These are phyloP conservation scores for Eucalyptus paniculata DNA, from an alignment of 345 rosid genomes.

Conservation along the genomic window DNA sequence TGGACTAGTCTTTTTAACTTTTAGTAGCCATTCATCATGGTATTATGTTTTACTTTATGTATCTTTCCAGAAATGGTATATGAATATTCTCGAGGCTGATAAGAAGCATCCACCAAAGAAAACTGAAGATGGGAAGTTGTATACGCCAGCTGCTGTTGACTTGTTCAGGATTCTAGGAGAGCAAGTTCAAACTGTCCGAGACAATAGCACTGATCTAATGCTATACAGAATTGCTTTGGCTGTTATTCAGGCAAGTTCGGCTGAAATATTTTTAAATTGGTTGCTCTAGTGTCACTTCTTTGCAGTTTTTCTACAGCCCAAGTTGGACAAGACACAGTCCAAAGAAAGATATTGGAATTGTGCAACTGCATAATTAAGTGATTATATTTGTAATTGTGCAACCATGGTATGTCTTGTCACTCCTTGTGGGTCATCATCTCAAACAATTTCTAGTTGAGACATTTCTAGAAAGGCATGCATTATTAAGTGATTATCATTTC, in stretches of 20 bases:
- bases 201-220: slow-evolving; percentile 96
- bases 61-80: slow-evolving; percentile 80
- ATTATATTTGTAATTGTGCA: background rate
- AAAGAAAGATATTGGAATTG: background rate
- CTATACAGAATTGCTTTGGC: slow-evolving; percentile 92
- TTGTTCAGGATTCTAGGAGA: slow-evolving; percentile 97
- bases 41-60: background rate
- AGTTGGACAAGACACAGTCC: background rate
- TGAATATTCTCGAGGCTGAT: slow-evolving; percentile 93
- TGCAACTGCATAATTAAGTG: background rate
- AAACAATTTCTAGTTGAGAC: background rate
- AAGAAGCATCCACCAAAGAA: slow-evolving; percentile 97
- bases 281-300: background rate
- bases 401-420: background rate
- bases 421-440: background rate
- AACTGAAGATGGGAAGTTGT: slow-evolving; percentile 97
- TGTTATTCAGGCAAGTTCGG: slow-evolving; percentile 71
- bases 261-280: background rate
- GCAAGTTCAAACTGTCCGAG: slow-evolving; percentile 98
- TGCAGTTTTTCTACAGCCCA: background rate
- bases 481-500: background rate
- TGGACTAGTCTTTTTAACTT: background rate
- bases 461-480: background rate
- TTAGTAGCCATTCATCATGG: background rate
- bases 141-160: slow-evolving; percentile 99